Base-by-base conservation (phyloP, 2,329 filamentous ascomycete genomes). In the Paecilomyces sp. region DNA sequence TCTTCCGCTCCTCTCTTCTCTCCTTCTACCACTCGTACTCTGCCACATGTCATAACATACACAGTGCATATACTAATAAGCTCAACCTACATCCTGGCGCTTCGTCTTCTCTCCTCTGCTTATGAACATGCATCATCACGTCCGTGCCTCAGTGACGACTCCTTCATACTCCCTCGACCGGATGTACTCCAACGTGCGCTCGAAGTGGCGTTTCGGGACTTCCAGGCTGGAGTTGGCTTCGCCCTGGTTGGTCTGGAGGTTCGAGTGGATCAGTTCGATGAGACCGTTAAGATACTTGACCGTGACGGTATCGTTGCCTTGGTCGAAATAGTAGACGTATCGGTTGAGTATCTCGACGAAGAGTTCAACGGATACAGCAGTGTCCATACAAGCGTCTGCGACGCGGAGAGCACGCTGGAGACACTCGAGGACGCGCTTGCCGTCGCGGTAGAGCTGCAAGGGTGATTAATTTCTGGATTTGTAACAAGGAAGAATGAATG, bases 281-380 rank as follows among this genome's bases (percentile, higher is more conserved):
- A 99, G 85, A 3, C 94, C 94, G 72, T 99, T 99, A 63, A 99
- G 84, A 74, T 97, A 99, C 77, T 97, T 97, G 2, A 89, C 97
- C 4, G 94, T 99, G 47, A 99, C 94, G 65, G 92, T 92, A 78
- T 99, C 94, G 76, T 99, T 99, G 73, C 96, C 91, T 75, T 99
- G 93, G 76, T 99, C 94, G 79, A 97, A 99, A 80, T 97, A 99
- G 76, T 99, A 99, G 57, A 97, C 92, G 73, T 99, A 99, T 75
- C 94, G 87, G 75, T 99, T 97, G 59, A 99, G 80, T 64, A 99
- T 99, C 78, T 99, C 94, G 60, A 99, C 93, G 76, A 99, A 99
- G 55, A 99, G 83, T 77, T 99, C 95, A 54, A 99, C 94, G 2
- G 92, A 97, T 3, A 97, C 92, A 6, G 92, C 91, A 7, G 92